Base-by-base conservation (phyloP, 2,329 filamentous ascomycete genomes). In the Ophiostoma sp. region DNA sequence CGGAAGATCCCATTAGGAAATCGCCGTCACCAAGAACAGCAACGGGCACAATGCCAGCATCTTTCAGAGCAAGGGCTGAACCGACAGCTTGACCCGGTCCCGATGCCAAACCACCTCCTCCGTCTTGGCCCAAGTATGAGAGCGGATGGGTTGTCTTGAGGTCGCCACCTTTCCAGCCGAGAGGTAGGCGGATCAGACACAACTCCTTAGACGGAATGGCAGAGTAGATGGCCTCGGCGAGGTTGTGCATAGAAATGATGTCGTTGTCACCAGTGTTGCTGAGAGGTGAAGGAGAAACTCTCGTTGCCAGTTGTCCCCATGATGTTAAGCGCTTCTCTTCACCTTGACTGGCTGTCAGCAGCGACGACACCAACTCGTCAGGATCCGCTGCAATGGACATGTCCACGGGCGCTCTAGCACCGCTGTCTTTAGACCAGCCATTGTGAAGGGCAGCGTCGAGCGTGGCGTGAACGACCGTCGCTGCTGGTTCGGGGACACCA, bases 11-110 rank as follows among this genome's bases (percentile, higher is more conserved):
- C 68, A 68, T 71, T 17, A 71, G 69, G 36, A 71, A 73, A 59
- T 73, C 72, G 45, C 72, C 72, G 42, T 73, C 72, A n/a, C 72
- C 72, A 5, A 73, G 25, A 3, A 73, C n/a, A 19, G 72, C 72
- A 12, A 73, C 72, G 31, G 72, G 68, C 3, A 64, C 19, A 25
- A 22, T 17, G 4, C 8, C 33, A 1, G 42, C 11, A n/a, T 71
- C 59, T 33, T 68, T 50, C 28, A 73, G 59, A 9, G 72, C 72
- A 17, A 73, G 36, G 7, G 57, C 68, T 4, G 72, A 45, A 2
- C 72, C 72, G 11, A 71, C 72, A 1, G 72, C 68, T 68, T 66
- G 63, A 11, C 72, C 72, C 1, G 72, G 72, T 0, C 68, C 68
- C 9, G 72, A 71, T n/a, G 66, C 68, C 1, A 71, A 45, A 8